Evolutionary conservation across 2,329 filamentous ascomycete species (phyloP).

Genomic region (Botrytis pseudocinerea): DNA sequence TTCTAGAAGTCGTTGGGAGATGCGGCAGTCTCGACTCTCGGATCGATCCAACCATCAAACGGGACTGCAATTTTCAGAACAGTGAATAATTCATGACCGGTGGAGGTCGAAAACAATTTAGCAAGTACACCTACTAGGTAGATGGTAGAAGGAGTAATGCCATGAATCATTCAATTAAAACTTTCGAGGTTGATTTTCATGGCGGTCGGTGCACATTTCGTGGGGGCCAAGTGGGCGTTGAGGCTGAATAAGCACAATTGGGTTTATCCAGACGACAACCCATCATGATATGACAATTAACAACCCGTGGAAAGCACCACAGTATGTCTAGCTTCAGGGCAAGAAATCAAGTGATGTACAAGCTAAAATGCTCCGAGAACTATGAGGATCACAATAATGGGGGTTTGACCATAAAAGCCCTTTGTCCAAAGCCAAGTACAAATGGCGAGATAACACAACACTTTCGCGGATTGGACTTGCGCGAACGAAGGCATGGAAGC

Average conservation of each 20-base stretch:
- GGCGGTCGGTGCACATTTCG: background rate
- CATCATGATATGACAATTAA: background rate
- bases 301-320: background rate
- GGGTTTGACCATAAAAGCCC: background rate
- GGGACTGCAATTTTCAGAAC: background rate
- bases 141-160: background rate
- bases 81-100: background rate
- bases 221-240: background rate
- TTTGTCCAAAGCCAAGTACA: background rate
- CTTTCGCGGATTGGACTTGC: background rate
- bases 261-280: background rate
- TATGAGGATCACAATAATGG: background rate
- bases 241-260: background rate
- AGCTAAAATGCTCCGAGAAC: background rate
- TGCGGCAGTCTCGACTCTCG: background rate
- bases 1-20: background rate
- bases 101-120: background rate
- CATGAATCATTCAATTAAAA: too few relatives aligned
- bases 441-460: background rate
- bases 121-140: background rate
- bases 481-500: background rate
- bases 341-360: background rate
- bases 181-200: too few relatives aligned
- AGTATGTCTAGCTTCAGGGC: background rate
- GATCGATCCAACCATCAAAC: background rate